Conservation (phyloP, 2,329 filamentous ascomycete species). For the Colletotrichum cuscutae region DNA sequence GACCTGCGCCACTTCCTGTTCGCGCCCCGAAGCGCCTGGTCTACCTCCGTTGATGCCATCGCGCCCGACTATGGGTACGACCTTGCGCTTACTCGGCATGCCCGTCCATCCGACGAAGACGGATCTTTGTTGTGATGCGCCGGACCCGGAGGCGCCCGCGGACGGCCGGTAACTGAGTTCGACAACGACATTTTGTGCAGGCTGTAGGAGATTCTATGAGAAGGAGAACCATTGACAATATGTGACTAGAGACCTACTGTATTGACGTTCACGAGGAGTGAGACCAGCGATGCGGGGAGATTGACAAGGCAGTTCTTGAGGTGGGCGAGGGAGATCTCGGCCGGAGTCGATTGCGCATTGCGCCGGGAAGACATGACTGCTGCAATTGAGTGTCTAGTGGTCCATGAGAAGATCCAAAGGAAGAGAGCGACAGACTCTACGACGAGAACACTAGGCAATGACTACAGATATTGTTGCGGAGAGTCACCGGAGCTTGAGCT, state of each 20-base stretch:
- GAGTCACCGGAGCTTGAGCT: slow-evolving; percentile 9
- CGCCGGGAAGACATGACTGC: slow-evolving; percentile 59
- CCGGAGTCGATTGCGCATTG: slow-evolving; percentile 73
- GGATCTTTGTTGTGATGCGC: slow-evolving; percentile 68
- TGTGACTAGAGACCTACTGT: slow-evolving; percentile 68
- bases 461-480: slow-evolving; percentile 6
- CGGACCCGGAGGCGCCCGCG: slow-evolving; percentile 55
- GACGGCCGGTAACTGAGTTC: slow-evolving; percentile 80
- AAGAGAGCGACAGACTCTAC: slow-evolving; percentile 12
- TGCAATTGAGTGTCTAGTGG: slow-evolving; percentile 6
- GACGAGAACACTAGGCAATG: not conserved
- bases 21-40: slow-evolving; percentile 66
- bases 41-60: slow-evolving; percentile 75
- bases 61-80: slow-evolving; percentile 77
- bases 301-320: slow-evolving; percentile 97
- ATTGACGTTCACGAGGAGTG: slow-evolving; percentile 87
- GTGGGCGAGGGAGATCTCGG: slow-evolving; percentile 86
- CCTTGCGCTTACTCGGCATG: slow-evolving; percentile 91
- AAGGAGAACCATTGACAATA: not conserved
- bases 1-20: slow-evolving; percentile 81
- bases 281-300: slow-evolving; percentile 84
- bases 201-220: slow-evolving; percentile 55
- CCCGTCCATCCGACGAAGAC: slow-evolving; percentile 96
- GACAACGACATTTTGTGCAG: slow-evolving; percentile 95
- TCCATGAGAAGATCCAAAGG: not conserved